A percentile compares a stretch with the other conserved stretches of the same genome.
Evolutionary conservation across 2,329 filamentous ascomycete species (phyloP).

Genomic region (Trichoderma endophyticum): DNA sequence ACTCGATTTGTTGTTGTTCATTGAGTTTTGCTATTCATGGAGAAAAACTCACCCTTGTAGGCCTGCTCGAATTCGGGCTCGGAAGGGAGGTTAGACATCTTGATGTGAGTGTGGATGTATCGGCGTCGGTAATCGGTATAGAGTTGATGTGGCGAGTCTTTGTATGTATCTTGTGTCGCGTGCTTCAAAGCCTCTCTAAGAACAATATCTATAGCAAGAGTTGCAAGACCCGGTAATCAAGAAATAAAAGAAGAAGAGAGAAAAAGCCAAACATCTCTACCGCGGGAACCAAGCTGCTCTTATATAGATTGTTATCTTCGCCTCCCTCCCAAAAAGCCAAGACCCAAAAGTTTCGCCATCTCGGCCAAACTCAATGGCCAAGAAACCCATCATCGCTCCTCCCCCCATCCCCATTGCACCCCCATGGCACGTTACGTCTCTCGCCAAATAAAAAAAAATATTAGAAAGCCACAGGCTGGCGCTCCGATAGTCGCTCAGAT

Average conservation of each 20-base stretch:
- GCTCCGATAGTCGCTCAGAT: conserved; percentile 15
- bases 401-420: background rate
- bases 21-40: background rate
- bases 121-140: background rate
- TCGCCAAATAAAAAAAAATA: background rate
- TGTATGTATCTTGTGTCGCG: background rate
- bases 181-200: background rate
- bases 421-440: conserved; percentile 8
- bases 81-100: conserved; percentile 77
- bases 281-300: background rate
- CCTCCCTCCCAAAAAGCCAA: background rate
- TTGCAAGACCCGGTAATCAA: background rate
- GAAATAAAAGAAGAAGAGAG: background rate
- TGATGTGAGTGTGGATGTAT: conserved; percentile 22
- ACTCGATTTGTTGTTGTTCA: background rate
- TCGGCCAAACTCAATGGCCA: background rate
- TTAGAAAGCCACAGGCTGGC: background rate
- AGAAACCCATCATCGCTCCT: background rate
- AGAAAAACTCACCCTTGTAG: conserved; percentile 71
- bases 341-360: background rate
- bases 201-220: background rate
- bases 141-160: background rate
- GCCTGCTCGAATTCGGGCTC: conserved; percentile 99
- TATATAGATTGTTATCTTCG: background rate
- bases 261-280: background rate